Percentiles rank a stretch among this genome's conserved stretches.
Evolutionary conservation across 805 yeast genomes (phyloP).

Genomic region (Yarrowia sp.): DNA sequence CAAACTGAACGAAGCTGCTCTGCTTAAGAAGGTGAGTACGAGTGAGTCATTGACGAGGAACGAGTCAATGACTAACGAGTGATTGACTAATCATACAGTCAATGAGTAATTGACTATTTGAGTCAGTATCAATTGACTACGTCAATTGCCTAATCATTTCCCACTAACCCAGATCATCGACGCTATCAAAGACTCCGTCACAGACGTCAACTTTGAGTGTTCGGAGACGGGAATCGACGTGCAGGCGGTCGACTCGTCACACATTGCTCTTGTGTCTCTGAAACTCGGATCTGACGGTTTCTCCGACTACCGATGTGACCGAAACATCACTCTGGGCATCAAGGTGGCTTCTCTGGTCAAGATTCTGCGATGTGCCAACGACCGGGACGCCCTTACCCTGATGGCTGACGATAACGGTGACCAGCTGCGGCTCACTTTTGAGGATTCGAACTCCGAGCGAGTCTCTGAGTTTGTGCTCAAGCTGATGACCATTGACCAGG

Average conservation of each 20-base stretch:
- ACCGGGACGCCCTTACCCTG: constrained; percentile 80
- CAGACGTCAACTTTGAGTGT: constrained; percentile 94
- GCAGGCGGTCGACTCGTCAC: constrained; percentile 96
- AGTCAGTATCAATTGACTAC: no score
- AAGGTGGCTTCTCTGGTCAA: constrained; percentile 85
- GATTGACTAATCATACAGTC: no score
- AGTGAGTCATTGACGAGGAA: no score
- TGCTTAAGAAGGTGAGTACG: constrained; percentile 68
- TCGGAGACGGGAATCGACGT: constrained; percentile 92
- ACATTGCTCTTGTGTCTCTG: constrained; percentile 86
- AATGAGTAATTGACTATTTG: no score
- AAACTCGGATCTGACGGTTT: constrained; percentile 86
- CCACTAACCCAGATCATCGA: constrained; percentile 59
- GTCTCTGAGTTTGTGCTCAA: constrained; percentile 88
- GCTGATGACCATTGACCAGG: constrained; percentile 95
- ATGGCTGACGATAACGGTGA: constrained; percentile 89
- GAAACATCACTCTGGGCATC: constrained; percentile 85
- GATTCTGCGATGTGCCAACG: constrained; percentile 86
- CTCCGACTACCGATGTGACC: constrained; percentile 90
- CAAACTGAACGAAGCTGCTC: constrained; percentile 87
- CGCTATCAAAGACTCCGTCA: constrained; percentile 90
- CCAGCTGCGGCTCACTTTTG: constrained; percentile 74
- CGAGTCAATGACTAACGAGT: no score
- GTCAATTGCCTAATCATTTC: not conserved
- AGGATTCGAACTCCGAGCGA: constrained; percentile 86